Evolutionary conservation across 75 land plant species (phyloP), one percentile per base, ranked within the genome.

Genomic region (Azolla pinnata): DNA sequence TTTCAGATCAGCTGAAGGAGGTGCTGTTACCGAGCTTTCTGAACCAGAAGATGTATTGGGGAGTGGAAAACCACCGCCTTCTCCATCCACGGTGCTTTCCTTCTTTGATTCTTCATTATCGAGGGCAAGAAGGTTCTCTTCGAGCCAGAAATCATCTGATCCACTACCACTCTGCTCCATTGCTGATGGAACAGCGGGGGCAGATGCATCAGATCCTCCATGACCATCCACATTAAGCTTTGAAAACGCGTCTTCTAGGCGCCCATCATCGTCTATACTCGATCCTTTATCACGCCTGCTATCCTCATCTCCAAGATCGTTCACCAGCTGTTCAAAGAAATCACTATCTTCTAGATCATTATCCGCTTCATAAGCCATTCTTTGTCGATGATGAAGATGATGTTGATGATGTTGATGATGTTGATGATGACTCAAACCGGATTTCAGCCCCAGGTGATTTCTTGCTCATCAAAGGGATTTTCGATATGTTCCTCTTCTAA

Each of bases 261-360:
- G n/a, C 4, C 47, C 66, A 44, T 64, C 71, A 0, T 68, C 63
- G 4, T 56, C 67, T 10, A 33, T 28, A 4, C 0, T 27, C 44
- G 14, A 14, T 14, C 29, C 21, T 31, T 1, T 31, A 21, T 12
- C 10, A 33, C 21, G 10, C 42, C 23, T 35, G 51, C n/a, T n/a
- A 70, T 50, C 0, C 10, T 29, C 54, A 52, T 79, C 89, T 7
- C 54, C 27, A 25, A 52, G 24, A 38, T 86, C 90, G 7, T 77
- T 69, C 4, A 77, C 90, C 33, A 86, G 76, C 38, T 82, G 80
- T 26, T 86, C 85, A 31, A 86, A 86, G 60, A 86, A 86, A 57
- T 82, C 85, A 53, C 78, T 78, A 54, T 86, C 90, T 17, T 82
- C 72, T 62, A 77, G 77, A 77, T 80, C 85, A 14, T 46, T 46